Evolutionary conservation across 2,329 filamentous ascomycete genomes (phyloP), one percentile per base, ranked within the genome.

Genomic region (Alternaria sp.): DNA sequence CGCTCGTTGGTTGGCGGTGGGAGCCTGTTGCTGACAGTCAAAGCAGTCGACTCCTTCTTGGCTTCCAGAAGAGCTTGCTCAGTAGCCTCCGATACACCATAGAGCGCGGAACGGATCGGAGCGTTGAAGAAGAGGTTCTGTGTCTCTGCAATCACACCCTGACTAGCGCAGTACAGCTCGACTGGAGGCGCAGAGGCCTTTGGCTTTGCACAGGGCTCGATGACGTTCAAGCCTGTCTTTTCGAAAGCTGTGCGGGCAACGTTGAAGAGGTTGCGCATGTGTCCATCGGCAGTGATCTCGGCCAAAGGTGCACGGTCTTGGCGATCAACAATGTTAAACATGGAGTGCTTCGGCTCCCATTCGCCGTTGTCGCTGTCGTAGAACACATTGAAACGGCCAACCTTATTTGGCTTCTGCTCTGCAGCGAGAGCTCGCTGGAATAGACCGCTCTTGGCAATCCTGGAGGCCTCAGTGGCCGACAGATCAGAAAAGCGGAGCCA

Each of bases 401-500:
- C 84, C n/a, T 88, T 85, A 62, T 90, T 84, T 11, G 82, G 69
- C 68, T 79, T 81, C 46, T 77, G 76, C 57, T 79, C 77, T 51
- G 91, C 84, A 54, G 89, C 86, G 2, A 90, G 81, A 4, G 93
- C 91, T 43, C 94, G 91, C 57, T 91, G 85, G 70, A 97, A 92
- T 2, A 96, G 70, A 63, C 90, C 89, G 57, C 86, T 84, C 70
- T 90, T 91, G 5, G 91, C 91, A 30, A 89, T 86, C 58, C 86
- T 84, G 61, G 90, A 91, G 2, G 89, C 89, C 66, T 98, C 94
- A 10, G 86, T 85, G 2, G 90, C 83, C 13, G 93, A 96, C 0
- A 86, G 84, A 71, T 97, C 93, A 4, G 91, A 88, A 73, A 99
- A 97, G 5, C 93, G 90, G 62, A 98, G 85, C 89, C 93, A 99